Evolutionary conservation across 441 rosid species (phyloP).

Genomic region (Brassica balearica): DNA sequence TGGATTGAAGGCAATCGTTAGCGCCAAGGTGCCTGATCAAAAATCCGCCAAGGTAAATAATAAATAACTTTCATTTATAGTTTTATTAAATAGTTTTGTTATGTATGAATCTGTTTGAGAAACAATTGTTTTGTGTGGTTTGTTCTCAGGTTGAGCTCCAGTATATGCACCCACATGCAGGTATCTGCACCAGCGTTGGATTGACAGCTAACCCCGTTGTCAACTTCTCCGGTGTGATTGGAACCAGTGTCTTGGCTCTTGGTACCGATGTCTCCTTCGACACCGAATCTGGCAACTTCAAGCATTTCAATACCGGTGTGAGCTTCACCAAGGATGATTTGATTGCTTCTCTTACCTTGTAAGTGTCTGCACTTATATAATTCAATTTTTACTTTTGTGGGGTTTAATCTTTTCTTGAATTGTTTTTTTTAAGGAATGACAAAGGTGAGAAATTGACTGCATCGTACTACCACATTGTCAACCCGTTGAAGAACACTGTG

Average conservation of each 20-base stretch:
- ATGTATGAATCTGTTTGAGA: neutral
- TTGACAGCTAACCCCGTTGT: constrained; percentile 81
- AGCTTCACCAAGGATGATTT: constrained; percentile 70
- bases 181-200: constrained; percentile 83
- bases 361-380: no score
- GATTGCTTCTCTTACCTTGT: constrained; percentile 57
- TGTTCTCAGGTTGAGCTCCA: constrained; percentile 78
- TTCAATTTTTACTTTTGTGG: neutral
- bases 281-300: constrained; percentile 78
- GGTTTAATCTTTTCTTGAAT: constrained; percentile 5
- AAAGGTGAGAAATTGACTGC: constrained; percentile 78
- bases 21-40: constrained; percentile 89
- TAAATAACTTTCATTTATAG: neutral
- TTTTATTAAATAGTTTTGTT: neutral
- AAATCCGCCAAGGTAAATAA: constrained; percentile 88
- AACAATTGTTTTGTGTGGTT: neutral
- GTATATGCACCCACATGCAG: constrained; percentile 88
- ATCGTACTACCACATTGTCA: constrained; percentile 87
- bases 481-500: constrained; percentile 80
- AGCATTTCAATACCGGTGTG: constrained; percentile 75
- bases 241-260: constrained; percentile 58
- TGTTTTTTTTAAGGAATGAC: constrained; percentile 62
- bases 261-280: constrained; percentile 93
- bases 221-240: constrained; percentile 90
- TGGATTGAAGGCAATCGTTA: constrained; percentile 83